These are phyloP conservation scores for Fomitiporia mediterranea DNA, from an alignment of 1,284 basidiomycete species.

Conservation along the genomic window DNA sequence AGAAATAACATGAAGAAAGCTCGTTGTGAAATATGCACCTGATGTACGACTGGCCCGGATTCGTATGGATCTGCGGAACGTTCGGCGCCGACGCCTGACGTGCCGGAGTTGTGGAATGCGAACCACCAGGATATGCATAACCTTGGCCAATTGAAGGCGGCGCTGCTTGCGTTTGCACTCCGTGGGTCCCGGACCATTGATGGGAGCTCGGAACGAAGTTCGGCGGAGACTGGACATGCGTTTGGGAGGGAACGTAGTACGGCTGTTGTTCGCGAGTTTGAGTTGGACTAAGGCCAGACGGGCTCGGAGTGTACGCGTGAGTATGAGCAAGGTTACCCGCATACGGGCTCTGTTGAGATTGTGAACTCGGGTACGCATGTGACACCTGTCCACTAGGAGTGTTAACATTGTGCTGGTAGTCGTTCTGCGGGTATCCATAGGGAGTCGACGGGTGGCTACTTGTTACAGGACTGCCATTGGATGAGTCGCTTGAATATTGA, in stretches of 20 bases:
- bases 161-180: neutral
- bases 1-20: neutral
- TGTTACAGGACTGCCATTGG: neutral
- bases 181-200: neutral
- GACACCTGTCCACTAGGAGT: neutral
- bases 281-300: neutral
- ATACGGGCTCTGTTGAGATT: neutral
- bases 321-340: neutral
- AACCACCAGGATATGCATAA: neutral
- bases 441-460: neutral
- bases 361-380: neutral
- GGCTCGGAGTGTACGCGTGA: neutral
- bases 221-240: neutral
- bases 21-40: neutral
- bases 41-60: conserved; percentile 3
- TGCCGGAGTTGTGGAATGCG: neutral
- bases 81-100: neutral
- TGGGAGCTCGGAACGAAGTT: neutral
- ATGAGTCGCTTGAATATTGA: neutral
- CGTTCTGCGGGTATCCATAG: neutral
- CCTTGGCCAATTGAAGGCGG: neutral
- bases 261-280: neutral
- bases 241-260: neutral
- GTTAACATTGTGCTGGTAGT: neutral
- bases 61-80: neutral